Percentiles rank a stretch among this genome's conserved stretches.
phyloP scores from a whole-genome alignment of 2,329 filamentous ascomycete genomes.

The Colletotrichum phormii region DNA sequence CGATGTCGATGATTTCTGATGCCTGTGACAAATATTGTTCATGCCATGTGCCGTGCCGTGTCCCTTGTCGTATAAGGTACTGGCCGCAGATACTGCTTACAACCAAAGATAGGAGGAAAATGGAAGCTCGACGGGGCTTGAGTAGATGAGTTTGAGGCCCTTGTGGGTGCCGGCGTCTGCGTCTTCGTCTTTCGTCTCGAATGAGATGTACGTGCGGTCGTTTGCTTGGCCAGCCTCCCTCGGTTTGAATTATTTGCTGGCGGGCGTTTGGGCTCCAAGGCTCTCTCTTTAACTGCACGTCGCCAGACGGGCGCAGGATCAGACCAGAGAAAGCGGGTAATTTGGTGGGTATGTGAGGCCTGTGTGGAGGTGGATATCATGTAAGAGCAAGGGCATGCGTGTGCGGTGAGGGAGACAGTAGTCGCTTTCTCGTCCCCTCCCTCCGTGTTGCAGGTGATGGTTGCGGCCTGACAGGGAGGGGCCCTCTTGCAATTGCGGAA shows the following conservation, averaged over 20 bases:
- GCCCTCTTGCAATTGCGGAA: slow-evolving; percentile 5
- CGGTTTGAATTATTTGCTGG: not conserved
- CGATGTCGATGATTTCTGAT: not conserved
- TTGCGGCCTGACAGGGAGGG: not conserved
- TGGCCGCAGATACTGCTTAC: not conserved
- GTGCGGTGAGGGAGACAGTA: slow-evolving; percentile 17
- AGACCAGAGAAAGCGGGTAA: not conserved
- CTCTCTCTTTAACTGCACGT: not conserved
- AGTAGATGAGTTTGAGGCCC: not conserved
- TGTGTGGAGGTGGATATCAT: slow-evolving; percentile 5
- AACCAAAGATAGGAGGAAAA: not conserved
- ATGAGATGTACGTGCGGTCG: not conserved
- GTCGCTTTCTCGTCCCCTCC: slow-evolving; percentile 2
- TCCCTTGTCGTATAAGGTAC: not conserved
- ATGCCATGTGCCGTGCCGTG: not conserved
- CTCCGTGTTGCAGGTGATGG: slow-evolving; percentile 11
- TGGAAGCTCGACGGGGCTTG: not conserved
- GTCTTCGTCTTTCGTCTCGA: not conserved
- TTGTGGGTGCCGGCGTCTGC: not conserved
- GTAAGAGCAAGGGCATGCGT: not conserved
- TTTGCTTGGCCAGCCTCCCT: not conserved
- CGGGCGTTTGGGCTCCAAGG: not conserved
- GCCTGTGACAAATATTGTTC: not conserved
- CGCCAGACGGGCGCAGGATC: not conserved
- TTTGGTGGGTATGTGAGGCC: not conserved